phyloP scores from a whole-genome alignment of 2,329 filamentous ascomycete genomes.

The Paraphaeosphaeria minitans region DNA sequence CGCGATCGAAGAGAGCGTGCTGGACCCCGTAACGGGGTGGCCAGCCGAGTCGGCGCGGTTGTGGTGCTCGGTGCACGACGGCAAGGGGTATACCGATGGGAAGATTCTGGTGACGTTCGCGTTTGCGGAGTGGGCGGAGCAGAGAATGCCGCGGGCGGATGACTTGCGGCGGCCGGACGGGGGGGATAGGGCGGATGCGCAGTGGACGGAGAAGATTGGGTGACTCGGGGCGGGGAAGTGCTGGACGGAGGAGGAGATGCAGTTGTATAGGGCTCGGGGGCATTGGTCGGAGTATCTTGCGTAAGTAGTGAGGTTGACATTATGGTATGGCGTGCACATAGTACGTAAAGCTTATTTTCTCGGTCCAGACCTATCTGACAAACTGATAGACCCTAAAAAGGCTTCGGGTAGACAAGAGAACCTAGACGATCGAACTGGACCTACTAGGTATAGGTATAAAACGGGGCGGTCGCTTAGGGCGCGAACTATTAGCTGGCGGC shows the following conservation, averaged over 20 bases:
- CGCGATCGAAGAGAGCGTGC: conserved; percentile 20
- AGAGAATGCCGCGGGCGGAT: background rate
- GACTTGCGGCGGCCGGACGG: background rate
- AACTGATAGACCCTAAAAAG: no score
- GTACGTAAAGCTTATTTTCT: no score
- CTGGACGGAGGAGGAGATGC: background rate
- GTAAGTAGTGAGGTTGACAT: background rate
- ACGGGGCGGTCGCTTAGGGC: background rate
- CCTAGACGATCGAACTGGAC: no score
- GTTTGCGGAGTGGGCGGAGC: conserved; percentile 3
- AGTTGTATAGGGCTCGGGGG: background rate
- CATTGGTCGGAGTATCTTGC: conserved; percentile 3
- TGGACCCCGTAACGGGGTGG: conserved; percentile 21
- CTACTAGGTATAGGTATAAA: no score
- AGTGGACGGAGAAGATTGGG: conserved; percentile 6
- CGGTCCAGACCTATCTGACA: no score
- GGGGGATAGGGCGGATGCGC: conserved; percentile 7
- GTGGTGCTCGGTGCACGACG: conserved; percentile 7
- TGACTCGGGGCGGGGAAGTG: conserved; percentile 5
- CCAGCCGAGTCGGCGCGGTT: conserved; percentile 8
- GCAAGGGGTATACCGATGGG: background rate
- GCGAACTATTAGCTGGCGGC: background rate
- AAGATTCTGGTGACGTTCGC: conserved; percentile 10
- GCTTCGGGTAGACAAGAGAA: no score
- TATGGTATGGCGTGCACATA: no score